Evolutionary conservation across 306 rosid species (phyloP), one percentile per base, ranked within the genome.

Genomic region (Erythrophleum fordii): DNA sequence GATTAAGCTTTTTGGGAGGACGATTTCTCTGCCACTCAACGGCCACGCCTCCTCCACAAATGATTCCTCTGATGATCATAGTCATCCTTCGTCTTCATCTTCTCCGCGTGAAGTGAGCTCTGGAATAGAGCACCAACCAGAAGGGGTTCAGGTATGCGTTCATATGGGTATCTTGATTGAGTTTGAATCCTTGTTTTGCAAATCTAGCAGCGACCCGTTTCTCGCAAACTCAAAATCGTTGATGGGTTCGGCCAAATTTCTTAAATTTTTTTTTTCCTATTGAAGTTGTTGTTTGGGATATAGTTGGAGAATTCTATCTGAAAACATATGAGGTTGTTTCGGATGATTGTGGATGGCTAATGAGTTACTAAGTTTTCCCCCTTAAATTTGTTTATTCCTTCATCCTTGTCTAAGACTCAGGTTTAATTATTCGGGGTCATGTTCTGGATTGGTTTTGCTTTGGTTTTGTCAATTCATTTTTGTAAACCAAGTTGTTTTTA

Each of bases 1-100:
- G 17, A 87, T 92, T 65, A 94, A 91, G 92, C 90, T 92, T 3
- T 92, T 95, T 74, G 98, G 98, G 13, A 85, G 86, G 85, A 95
- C 94, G 69, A 91, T 95, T 85, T 67, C 90, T 0, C 66, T 92
- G 78, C 91, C 88, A 74, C 75, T 49, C 16, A 82, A 39, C 69
- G 80, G 46, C 14, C 53, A 77, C 20, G 13, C 41, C 77, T 58
- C 69, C 68, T 8, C 66, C 77, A 1, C 7, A 1, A 72, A 76
- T 51, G 73, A 10, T 25, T 72, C 79, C 48, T 68, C 20, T 0
- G 34, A 80, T 22, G 34, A 80, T 28, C 75, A 62, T 22, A 86
- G 76, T 53, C 80, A 9, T 71, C 51, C 66, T 80, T 84, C 88
- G 69, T 77, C 91, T 64, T 58, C 81, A 6, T 67, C 88, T 64